Base-by-base conservation (phyloP, 371 early-diverging fungal genomes). In the Mucor plumbeus region DNA sequence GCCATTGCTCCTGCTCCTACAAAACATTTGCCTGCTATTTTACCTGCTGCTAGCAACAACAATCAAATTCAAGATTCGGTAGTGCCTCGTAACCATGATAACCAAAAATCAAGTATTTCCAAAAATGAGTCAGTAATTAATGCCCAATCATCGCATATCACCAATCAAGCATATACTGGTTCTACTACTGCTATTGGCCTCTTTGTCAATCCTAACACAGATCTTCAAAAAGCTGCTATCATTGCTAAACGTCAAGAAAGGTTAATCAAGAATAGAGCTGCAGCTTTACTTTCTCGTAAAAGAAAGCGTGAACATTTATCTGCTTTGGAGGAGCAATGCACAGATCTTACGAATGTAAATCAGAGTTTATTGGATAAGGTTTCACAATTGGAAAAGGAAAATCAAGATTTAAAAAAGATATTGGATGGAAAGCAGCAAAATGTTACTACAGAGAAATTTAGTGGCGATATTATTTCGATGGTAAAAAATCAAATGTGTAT, bases 251-350 rank as follows among this genome's bases (percentile, higher is more conserved):
- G 92, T 31, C 93, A 95, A 67, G 94, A 94, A 72, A 85, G 96
- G 21, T 71, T 95, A 71, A 93, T 95, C 62, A 94, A 94, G 78
- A 96, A 96, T 76, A 86, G 96, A 19, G 95, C 94, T 7, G 94
- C 94, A 0, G 96, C 96, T 2, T 78, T 94, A 43, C 79, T 92
- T 65, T 94, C 94, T n/a, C 87, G 96, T 41, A 94, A 94, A 78
- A 89, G 95, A 59, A 93, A 94, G 77, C 88, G 95, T 26, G 95
- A 96, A 59, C 94, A 94, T 59, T 71, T 94, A 61, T 84, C 77
- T 33, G 77, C 85, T 13, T 83, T 96, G 1, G 96, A 96, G 71
- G 77, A 82, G 5, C 63, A 68, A 53, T 17, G 57, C 21, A 58
- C 77, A 76, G 60, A 59, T 21, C 41, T 71, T 35, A 17, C 41